These are phyloP conservation scores for Solanum ossicruentum DNA, from an alignment of 257 asterid species.

Conservation along the genomic window DNA sequence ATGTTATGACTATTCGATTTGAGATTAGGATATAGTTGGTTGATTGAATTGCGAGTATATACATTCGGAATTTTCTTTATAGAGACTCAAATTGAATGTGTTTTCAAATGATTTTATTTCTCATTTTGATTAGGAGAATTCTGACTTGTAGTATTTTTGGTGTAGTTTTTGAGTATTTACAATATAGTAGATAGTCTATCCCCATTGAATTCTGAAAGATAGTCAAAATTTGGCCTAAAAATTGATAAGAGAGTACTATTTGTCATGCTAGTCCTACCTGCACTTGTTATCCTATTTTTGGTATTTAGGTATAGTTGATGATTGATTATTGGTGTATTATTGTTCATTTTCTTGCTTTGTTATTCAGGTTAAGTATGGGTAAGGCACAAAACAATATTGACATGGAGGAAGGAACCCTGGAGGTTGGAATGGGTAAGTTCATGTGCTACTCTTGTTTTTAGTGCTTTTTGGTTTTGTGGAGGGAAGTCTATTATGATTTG, in stretches of 20 bases:
- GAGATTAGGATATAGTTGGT: neutral
- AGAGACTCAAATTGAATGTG: neutral
- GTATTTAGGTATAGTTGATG: neutral
- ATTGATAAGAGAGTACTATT: neutral
- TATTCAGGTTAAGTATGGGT: constrained; percentile 44
- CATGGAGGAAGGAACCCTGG: constrained; percentile 77
- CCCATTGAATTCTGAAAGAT: neutral
- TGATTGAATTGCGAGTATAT: neutral
- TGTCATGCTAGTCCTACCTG: neutral
- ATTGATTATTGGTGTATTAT: neutral
- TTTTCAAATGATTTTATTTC: neutral
- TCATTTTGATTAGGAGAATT: neutral
- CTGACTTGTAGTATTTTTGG: neutral
- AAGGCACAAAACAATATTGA: constrained; percentile 41
- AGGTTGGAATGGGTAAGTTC: constrained; percentile 85
- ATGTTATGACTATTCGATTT: neutral
- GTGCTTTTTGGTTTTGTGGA: neutral
- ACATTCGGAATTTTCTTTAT: neutral
- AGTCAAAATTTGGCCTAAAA: neutral
- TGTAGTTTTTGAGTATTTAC: neutral
- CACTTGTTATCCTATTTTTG: neutral
- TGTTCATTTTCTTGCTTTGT: neutral
- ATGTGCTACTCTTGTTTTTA: neutral
- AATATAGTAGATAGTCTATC: neutral
- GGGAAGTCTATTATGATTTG: neutral